Evolutionary conservation across 108 stramenopile genomes (phyloP), one percentile per base, ranked within the genome.

Genomic region (Asterionellopsis glacialis): DNA sequence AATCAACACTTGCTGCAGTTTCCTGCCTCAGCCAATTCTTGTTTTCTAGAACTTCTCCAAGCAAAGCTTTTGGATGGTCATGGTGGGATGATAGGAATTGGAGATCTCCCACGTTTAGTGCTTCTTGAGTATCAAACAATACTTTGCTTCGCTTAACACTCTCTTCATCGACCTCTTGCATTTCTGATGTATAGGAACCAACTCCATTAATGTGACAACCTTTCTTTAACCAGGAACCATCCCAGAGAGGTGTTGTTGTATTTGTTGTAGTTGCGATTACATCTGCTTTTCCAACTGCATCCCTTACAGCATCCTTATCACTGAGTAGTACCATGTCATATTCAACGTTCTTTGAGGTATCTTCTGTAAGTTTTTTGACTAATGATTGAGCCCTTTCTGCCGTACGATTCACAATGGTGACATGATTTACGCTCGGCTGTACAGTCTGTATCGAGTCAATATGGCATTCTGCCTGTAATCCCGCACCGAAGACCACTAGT

Each of bases 401-500:
- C 1, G 82, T 68, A 50, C 86, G 72, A 75, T 91, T 91, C 55
- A 91, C 50, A 57, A 91, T 85, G 27, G 82, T 74, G 22, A 91
- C 64, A 52, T 73, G 57, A 16, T 59, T 70, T 3, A 84, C 59
- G 16, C 72, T 77, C 18, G 41, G 47, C 18, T 76, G 57, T 1
- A 85, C 77, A 55, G 58, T 57, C 43, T 71, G 65, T 40, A 87
- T 80, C 27, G 79, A 56, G 61, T 74, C 48, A 39, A 90, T 73
- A 64, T 91, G 90, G 49, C 81, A 59, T 73, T 83, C 87, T 5
- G 82, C 86, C 50, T 91, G 90, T 12, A 84, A 47, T 12, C 90
- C 90, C 5, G 86, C 90, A 28, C 90, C 90, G 67, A 91, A 91
- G 13, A 91, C 72, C 11, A 84, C 72, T 33, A 91, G 55, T 57